phyloP scores from a whole-genome alignment of 768 basidiomycete species.

The Cubamyces lactineus region DNA sequence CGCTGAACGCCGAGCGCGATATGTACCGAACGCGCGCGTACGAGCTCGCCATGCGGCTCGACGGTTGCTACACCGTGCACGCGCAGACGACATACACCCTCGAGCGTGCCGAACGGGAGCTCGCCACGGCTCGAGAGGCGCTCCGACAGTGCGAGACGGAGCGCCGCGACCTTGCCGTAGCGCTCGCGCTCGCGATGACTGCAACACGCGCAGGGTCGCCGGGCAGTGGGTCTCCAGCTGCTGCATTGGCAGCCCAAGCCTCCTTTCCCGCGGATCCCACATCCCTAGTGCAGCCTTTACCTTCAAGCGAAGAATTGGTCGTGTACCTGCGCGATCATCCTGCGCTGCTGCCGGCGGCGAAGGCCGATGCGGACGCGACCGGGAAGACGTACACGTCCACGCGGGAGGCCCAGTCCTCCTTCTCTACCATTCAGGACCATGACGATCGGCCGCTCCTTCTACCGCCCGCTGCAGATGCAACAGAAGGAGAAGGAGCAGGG shows the following conservation, averaged over 20 bases:
- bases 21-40: constrained; percentile 18
- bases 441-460: constrained; percentile 7
- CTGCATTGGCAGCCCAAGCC: too few species aligned
- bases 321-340: not conserved
- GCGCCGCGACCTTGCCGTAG: constrained; percentile 1
- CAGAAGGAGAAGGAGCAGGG: not conserved
- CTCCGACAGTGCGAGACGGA: not conserved
- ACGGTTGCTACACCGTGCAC: constrained; percentile 4
- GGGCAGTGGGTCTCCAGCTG: not conserved
- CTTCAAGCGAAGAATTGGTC: not conserved
- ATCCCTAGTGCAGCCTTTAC: not conserved
- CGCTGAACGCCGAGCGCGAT: constrained; percentile 7
- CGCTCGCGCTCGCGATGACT: not conserved
- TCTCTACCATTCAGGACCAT: too few species aligned
- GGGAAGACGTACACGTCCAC: too few species aligned
- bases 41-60: constrained; percentile 14
- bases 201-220: not conserved
- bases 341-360: not conserved
- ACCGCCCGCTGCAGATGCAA: not conserved
- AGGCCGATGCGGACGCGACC: too few species aligned
- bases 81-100: constrained; percentile 2
- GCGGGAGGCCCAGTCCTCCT: too few species aligned
- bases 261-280: not conserved
- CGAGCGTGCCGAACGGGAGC: constrained; percentile 1
- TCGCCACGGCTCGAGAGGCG: not conserved